Evolutionary conservation across 768 basidiomycete genomes (phyloP).

Genomic region (Russula foetens): DNA sequence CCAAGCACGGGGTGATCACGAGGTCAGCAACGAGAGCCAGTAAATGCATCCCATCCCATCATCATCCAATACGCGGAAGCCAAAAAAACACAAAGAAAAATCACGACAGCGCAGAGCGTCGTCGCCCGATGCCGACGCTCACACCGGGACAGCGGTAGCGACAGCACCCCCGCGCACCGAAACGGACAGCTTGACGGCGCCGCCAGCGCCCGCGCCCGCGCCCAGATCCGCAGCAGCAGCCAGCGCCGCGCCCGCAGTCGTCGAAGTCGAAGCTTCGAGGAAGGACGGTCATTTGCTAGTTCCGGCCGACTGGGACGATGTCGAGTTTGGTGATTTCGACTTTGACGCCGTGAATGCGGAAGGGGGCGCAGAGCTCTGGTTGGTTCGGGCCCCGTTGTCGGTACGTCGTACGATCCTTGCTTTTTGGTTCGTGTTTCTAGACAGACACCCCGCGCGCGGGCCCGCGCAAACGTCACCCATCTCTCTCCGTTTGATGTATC

Average conservation of each 20-base stretch:
- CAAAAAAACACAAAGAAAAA: neutral
- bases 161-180: no score
- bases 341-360: slow-evolving; percentile 16
- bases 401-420: slow-evolving; percentile 10
- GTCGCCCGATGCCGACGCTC: neutral
- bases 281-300: neutral
- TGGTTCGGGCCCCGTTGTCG: slow-evolving; percentile 10
- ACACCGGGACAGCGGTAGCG: neutral
- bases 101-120: neutral
- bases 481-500: no score
- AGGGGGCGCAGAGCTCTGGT: slow-evolving; percentile 19
- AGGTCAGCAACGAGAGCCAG: neutral
- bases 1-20: no score
- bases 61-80: neutral
- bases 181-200: no score
- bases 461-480: no score
- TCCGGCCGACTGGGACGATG: neutral
- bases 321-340: slow-evolving; percentile 20
- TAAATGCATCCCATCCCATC: neutral
- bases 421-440: no score
- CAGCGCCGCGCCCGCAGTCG: no score
- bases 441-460: no score
- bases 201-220: neutral
- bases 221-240: neutral
- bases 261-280: no score